Base-by-base conservation (phyloP, 441 rosid genomes). In the Adansonia madagascariensis region DNA sequence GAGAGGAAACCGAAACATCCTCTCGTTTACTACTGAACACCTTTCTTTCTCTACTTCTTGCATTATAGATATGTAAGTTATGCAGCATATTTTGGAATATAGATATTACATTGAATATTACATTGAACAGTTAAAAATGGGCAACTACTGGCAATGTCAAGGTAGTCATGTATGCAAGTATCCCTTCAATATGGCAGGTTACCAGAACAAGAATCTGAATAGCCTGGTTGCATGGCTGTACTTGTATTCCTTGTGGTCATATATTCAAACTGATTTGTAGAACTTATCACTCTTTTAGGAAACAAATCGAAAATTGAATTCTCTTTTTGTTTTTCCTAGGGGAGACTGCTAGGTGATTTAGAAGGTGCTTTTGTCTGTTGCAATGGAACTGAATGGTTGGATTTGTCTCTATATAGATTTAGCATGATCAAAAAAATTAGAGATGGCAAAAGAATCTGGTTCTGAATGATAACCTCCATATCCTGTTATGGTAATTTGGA, bases 361-460 rank as follows among this genome's bases (percentile, higher is more conserved):
- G 71, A 44, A 20, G 55, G 24, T 52, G 46, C 24, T 4, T 70
- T 6, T 27, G 53, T 24, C 59, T 24, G 27, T 70, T 70, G 61
- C 46, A 50, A 31, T 8, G 47, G 60, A 71, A 35, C n/a, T 17
- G 22, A 52, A 53, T 53, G 9, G 62, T 71, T 52, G n/a, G n/a
- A 50, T 52, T 11, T 53, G 57, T 71, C 61, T 52, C 60, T 31
- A 52, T 31, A n/a, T 71, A 27, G 7, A n/a, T 50, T 70, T 70
- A 50, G 8, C 7, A 31, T 9, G 8, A 4, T 31, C 35, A 27
- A 52, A 52, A 2, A 71, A 6, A 27, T 18, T 67, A 31, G 74
- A 44, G 53, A 18, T 66, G 8, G 17, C 31, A 18, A 46, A 46
- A 20, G 55, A 46, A 18, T 11, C 55, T 12, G 56, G 56, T 68